Evolutionary conservation across 805 yeast genomes (phyloP).

Genomic region (Spencermartinsiella europaea): DNA sequence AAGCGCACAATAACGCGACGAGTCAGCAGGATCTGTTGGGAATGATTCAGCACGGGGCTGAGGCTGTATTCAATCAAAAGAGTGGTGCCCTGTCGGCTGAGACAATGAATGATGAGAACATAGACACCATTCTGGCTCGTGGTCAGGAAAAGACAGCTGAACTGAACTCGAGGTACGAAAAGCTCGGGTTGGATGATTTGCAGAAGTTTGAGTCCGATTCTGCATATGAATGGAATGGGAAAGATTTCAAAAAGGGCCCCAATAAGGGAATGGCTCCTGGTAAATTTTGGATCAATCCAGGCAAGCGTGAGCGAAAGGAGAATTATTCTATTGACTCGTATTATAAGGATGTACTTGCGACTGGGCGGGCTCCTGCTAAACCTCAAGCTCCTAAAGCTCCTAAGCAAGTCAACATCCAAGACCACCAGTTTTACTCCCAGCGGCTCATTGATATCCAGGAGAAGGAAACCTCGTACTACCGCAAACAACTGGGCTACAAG

Average conservation of each 20-base stretch:
- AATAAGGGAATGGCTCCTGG: slow-evolving; percentile 28
- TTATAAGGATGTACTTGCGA: slow-evolving; percentile 65
- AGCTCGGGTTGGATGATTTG: slow-evolving; percentile 86
- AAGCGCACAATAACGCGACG: slow-evolving; percentile 35
- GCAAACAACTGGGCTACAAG: slow-evolving; percentile 58
- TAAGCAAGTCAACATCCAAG: slow-evolving; percentile 72
- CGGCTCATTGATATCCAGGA: slow-evolving; percentile 71
- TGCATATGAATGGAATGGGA: slow-evolving; percentile 97
- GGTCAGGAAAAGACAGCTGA: slow-evolving; percentile 80
- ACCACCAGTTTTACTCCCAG: slow-evolving; percentile 88
- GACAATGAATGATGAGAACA: slow-evolving; percentile 54
- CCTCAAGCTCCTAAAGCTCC: slow-evolving; percentile 69
- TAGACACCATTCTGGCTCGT: slow-evolving; percentile 71
- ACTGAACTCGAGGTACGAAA: slow-evolving; percentile 74
- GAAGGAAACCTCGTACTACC: slow-evolving; percentile 71
- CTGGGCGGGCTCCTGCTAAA: slow-evolving; percentile 4
- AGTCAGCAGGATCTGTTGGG: slow-evolving; percentile 67
- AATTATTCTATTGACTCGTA: slow-evolving; percentile 86
- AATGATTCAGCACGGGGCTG: slow-evolving; percentile 98
- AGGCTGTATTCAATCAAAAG: slow-evolving; percentile 64
- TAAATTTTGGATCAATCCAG: slow-evolving; percentile 75
- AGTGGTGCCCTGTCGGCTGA: slow-evolving; percentile 27
- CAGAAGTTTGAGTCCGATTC: slow-evolving; percentile 87
- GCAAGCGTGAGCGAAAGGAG: slow-evolving; percentile 49
- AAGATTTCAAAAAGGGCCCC: slow-evolving; percentile 60